Evolutionary conservation across 148 eudicot species (phyloP).

Genomic region (Vaccinium myrtillus): DNA sequence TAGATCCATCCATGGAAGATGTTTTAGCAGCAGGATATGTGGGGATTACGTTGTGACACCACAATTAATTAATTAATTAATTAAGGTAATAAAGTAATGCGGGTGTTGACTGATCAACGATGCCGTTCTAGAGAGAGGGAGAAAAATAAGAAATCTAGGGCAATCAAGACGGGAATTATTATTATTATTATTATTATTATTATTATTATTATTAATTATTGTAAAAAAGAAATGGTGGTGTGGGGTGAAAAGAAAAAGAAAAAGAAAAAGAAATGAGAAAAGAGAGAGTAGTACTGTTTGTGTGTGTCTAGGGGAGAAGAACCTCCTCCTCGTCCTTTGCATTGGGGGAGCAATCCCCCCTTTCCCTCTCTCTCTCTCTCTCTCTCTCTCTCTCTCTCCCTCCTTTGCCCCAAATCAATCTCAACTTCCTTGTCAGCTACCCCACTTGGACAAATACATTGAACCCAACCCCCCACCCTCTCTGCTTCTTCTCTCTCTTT

Average conservation of each 20-base stretch:
- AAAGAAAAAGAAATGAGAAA: not conserved
- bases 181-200: no score
- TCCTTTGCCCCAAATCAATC: not conserved
- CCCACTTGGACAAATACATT: not conserved
- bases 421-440: no score
- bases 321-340: not conserved
- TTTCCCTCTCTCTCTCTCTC: not conserved
- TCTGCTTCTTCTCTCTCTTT: not conserved
- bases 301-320: slow-evolving; percentile 27
- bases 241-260: no score
- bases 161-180: no score
- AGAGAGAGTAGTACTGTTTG: not conserved
- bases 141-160: no score
- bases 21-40: no score
- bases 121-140: not conserved
- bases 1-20: no score
- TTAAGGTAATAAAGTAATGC: not conserved
- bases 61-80: not conserved
- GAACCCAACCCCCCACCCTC: slow-evolving; percentile 17
- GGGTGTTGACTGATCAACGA: slow-evolving; percentile 4
- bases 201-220: no score
- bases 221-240: no score
- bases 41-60: slow-evolving; percentile 1
- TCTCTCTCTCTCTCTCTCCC: not conserved
- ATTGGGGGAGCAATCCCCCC: slow-evolving; percentile 19